phyloP scores from a whole-genome alignment of 164 flowering plant genomes.

The Vitis riparia region DNA sequence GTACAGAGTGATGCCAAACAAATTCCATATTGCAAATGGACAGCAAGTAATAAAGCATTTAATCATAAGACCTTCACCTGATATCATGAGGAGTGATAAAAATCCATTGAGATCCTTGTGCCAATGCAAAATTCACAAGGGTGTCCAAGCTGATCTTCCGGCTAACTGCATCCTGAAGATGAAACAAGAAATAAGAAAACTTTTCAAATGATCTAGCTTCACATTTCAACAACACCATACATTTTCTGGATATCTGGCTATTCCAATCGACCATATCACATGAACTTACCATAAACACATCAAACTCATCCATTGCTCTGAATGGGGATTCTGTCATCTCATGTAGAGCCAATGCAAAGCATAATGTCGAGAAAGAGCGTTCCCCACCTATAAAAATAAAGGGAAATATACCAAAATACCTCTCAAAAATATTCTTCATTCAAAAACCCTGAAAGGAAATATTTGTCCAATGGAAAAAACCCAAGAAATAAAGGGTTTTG shows the following conservation, averaged over 20 bases:
- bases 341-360: slow-evolving; percentile 95
- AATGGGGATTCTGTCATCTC: slow-evolving; percentile 92
- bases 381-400: slow-evolving; percentile 69
- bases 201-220: neutral
- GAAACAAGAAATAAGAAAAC: slow-evolving; percentile 1
- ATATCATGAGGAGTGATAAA: slow-evolving; percentile 98
- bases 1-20: too few species aligned
- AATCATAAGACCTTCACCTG: slow-evolving; percentile 46
- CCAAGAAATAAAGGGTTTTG: too few species aligned
- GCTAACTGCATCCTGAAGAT: slow-evolving; percentile 91
- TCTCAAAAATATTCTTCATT: too few species aligned
- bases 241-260: neutral
- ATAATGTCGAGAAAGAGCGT: slow-evolving; percentile 90
- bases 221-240: neutral
- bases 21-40: too few species aligned
- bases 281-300: slow-evolving; percentile 88
- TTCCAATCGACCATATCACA: neutral
- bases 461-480: too few species aligned
- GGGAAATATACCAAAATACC: neutral
- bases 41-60: neutral
- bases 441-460: neutral
- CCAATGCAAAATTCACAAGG: slow-evolving; percentile 81
- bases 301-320: slow-evolving; percentile 99
- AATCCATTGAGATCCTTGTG: slow-evolving; percentile 90
- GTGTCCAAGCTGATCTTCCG: slow-evolving; percentile 94